Evolutionary conservation across 2,329 filamentous ascomycete genomes (phyloP).

Genomic region (Harringtonia aguacate): DNA sequence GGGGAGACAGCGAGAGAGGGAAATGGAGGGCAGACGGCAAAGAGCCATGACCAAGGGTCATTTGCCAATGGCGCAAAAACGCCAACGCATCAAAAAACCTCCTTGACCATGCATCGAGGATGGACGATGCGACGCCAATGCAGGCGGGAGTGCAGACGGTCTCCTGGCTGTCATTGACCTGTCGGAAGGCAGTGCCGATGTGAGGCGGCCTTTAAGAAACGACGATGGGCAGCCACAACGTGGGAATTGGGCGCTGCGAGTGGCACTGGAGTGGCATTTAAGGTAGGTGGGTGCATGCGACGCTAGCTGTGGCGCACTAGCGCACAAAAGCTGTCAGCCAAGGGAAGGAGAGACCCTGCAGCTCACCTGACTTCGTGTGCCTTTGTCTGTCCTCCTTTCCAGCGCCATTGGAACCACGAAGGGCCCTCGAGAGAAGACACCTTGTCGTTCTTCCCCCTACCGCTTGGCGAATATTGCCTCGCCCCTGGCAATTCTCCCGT

Average conservation of each 20-base stretch:
- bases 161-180: neutral
- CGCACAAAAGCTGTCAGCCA: too few relatives aligned
- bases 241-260: too few relatives aligned
- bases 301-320: too few relatives aligned
- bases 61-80: slow-evolving; percentile 10
- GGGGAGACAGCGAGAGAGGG: neutral
- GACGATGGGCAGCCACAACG: slow-evolving; percentile 3
- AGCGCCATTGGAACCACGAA: slow-evolving; percentile 8
- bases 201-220: slow-evolving; percentile 16
- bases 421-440: neutral
- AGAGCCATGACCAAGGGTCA: too few relatives aligned
- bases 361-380: slow-evolving; percentile 15
- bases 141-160: neutral
- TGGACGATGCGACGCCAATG: too few relatives aligned
- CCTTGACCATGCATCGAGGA: neutral
- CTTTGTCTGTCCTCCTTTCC: slow-evolving; percentile 5
- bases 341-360: slow-evolving; percentile 9
- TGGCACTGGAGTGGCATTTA: too few relatives aligned
- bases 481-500: too few relatives aligned
- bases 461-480: neutral
- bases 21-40: slow-evolving; percentile 13
- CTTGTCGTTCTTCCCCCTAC: neutral
- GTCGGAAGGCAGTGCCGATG: slow-evolving; percentile 7
- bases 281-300: too few relatives aligned
- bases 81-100: neutral